Base-by-base conservation (phyloP, 495 filamentous ascomycete genomes). In the Bacidia gigantensis region DNA sequence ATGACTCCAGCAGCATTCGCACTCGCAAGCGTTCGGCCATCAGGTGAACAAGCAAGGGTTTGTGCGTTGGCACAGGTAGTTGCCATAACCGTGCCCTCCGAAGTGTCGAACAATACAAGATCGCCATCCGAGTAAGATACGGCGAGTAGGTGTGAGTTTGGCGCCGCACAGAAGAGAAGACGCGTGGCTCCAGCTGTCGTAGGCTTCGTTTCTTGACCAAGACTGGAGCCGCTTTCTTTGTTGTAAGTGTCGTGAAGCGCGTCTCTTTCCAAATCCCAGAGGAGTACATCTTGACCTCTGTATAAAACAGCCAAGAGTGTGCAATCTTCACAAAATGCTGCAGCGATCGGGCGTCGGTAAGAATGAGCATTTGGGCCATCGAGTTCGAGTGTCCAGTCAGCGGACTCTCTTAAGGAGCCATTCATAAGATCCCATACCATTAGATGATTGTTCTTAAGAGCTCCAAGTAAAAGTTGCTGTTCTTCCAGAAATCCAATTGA, bases 1-100 rank as follows among this genome's bases (percentile, higher is more conserved):
- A 70, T 59, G 3, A 49, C 63, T 11, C 67, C 67, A 29, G 21
- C 18, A 2, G 46, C 56, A n/a, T 52, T 55, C 0, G 47, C 66
- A 17, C 42, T 55, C 3, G 58, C 65, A 17, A 70, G 57, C 7
- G 62, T 51, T n/a, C 53, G 55, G 11, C 67, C 67, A 52, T 68
- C 57, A n/a, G 63, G 56, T 26, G 59, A 63, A 12, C 56, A 26
- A 3, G 62, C 57, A 46, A 66, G 59, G 1, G 51, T 54, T 20
- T 60, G 56, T 17, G 52, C 51, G 25, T 62, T 55, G 17, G 47
- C 60, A 26, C 24, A n/a, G 5, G 29, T 54, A 17, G 3, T 56
- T 17, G 22, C 59, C n/a, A 7, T 35, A 10, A 54, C 51, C 3
- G 22, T 54, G 12, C 48, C 46, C 21, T 35, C 26, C 12, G 2